Percentiles rank a stretch among this genome's conserved stretches.
Evolutionary conservation across 176 grass and related monocot species (phyloP).

Genomic region (Elymus sibiricus): DNA sequence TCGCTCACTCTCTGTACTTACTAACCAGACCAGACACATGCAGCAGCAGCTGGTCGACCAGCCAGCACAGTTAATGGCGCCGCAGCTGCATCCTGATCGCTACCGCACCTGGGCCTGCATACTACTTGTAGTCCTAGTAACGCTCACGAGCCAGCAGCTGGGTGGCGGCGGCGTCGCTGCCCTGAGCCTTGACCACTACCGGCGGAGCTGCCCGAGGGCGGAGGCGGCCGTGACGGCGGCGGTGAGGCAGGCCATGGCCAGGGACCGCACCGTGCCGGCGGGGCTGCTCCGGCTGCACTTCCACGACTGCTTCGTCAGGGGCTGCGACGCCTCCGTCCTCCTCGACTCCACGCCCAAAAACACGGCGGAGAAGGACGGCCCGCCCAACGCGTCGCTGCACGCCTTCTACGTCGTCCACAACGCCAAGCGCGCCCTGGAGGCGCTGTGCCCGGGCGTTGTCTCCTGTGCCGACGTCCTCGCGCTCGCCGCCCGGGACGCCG

Average conservation of each 20-base stretch:
- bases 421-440: slow-evolving; percentile 74
- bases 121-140: background rate
- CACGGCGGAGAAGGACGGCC: slow-evolving; percentile 78
- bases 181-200: slow-evolving; percentile 69
- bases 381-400: slow-evolving; percentile 73
- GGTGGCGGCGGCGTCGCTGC: slow-evolving; percentile 19
- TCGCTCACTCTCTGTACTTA: background rate
- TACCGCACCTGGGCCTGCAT: background rate
- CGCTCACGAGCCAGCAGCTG: background rate
- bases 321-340: slow-evolving; percentile 82
- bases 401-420: slow-evolving; percentile 87
- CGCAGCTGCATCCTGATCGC: background rate
- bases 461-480: slow-evolving; percentile 89
- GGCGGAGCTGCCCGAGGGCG: slow-evolving; percentile 49
- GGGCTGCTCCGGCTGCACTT: slow-evolving; percentile 81
- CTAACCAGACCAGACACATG: background rate
- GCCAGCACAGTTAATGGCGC: background rate
- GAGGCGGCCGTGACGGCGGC: slow-evolving; percentile 55
- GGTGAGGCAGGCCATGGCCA: slow-evolving; percentile 56
- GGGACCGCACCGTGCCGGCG: too few species aligned
- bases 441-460: slow-evolving; percentile 74
- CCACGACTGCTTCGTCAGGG: slow-evolving; percentile 96
- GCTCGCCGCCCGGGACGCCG: slow-evolving; percentile 66
- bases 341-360: too few species aligned
- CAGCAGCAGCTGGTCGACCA: background rate